Conservation (phyloP, 495 filamentous ascomycete genomes). For the Penicillium verhagenii region DNA sequence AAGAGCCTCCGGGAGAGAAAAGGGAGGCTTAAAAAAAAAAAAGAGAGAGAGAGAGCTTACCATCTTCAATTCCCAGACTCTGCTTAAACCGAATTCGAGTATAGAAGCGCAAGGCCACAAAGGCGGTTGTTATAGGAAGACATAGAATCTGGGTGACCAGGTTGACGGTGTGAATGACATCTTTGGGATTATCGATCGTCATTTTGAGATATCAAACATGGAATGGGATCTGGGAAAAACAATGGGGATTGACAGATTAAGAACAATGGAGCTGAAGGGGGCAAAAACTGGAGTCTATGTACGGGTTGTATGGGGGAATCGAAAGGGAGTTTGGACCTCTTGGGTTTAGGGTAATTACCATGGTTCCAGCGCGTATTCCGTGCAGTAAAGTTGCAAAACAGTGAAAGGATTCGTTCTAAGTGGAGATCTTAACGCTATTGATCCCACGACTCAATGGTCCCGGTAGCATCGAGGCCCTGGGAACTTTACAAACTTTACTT, state of each 20-base stretch:
- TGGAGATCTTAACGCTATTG: background rate
- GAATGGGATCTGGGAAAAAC: background rate
- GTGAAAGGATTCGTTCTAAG: background rate
- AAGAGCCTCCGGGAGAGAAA: too few species aligned
- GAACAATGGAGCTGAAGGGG: background rate
- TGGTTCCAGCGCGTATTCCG: background rate
- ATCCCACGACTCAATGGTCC: background rate
- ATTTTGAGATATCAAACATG: background rate
- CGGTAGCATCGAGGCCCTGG: too few species aligned
- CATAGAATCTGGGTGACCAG: conserved; percentile 46
- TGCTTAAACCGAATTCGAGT: conserved; percentile 39
- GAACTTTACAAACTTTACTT: too few species aligned
- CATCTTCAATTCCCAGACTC: conserved; percentile 39
- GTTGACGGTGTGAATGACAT: conserved; percentile 40
- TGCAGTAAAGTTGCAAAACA: background rate
- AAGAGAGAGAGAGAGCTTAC: conserved; percentile 25
- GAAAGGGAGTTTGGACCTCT: background rate
- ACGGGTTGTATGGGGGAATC: background rate
- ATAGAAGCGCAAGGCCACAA: conserved; percentile 38
- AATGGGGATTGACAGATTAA: background rate
- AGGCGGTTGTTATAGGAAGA: conserved; percentile 39
- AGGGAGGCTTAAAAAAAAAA: too few species aligned
- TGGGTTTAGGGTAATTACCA: background rate
- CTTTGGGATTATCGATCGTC: conserved; percentile 22
- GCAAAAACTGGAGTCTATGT: background rate